Base-by-base conservation (phyloP, 2,329 filamentous ascomycete species). In the Lecanicillium sp. region DNA sequence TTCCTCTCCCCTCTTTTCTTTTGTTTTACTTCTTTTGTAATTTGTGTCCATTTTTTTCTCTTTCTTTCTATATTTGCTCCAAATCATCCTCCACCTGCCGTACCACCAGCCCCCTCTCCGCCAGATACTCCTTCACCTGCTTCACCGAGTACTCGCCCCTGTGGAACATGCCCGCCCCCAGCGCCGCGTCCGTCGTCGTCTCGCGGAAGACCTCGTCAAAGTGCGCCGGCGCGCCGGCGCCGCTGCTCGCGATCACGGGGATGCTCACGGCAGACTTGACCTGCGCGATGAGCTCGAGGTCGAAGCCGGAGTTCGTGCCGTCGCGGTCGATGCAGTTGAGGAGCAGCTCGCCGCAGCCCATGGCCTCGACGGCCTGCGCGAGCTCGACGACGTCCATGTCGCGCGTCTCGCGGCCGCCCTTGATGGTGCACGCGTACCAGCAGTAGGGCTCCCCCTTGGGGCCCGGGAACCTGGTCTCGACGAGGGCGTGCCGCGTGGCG, bases 241-340 rank as follows among this genome's bases (percentile, higher is more conserved):
- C 93, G 63, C 88, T 95, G 23, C 87, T 93, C 12, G 93, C 90
- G 67, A 98, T 95, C 42, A 98, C 93, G 6, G 93, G 93, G 55
- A 98, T 96, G 62, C 77, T 86, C 54, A 95, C 79, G 15, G 87
- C 81, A n/a, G 63, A 72, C 70, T 98, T 98, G 51, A 97, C 91
- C 62, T 90, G 86, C 43, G 78, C 71, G 59, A 98, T 88, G 48
- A 98, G 75, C 71, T 97, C 93, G 9, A 95, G 74, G 66, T 98
- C 93, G 63, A 96, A 98, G 1, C 93, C 93, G 57, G 81, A 86
- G 69, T 95, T 96, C 49, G 87, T 93, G 46, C 93, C 93, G 65
- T 98, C 93, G 63, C 86, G 88, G 72, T 98, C 93, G 60, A 98
- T 98, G 72, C 90, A 96, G 70, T 98, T 98, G 49, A 98, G 79